These are phyloP conservation scores for Pseudodiploospora longispora DNA, from an alignment of 2,329 filamentous ascomycete species.

Conservation along the genomic window DNA sequence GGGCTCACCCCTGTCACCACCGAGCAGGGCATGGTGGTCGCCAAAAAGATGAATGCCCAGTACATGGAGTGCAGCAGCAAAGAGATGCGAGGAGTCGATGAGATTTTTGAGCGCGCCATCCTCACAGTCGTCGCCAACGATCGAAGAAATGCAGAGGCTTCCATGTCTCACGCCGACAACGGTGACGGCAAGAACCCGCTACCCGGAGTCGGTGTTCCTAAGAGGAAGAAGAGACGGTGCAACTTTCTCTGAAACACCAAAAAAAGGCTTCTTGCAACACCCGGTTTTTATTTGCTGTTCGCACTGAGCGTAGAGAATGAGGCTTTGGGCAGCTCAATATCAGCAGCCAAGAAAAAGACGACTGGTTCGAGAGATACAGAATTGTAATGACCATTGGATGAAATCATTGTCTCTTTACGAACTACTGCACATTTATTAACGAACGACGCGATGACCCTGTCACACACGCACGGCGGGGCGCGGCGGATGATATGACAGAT, in stretches of 20 bases:
- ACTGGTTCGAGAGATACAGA: constrained; percentile 21
- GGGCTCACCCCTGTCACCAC: constrained; percentile 89
- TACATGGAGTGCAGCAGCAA: constrained; percentile 99
- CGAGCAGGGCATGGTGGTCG: constrained; percentile 81
- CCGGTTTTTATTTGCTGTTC: too few species aligned
- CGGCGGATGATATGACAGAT: background rate
- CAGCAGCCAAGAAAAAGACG: too few species aligned
- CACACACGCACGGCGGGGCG: background rate
- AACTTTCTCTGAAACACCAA: constrained; percentile 56
- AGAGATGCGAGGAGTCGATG: constrained; percentile 91
- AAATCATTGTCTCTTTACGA: constrained; percentile 25
- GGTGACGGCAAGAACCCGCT: constrained; percentile 31
- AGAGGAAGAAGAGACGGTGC: constrained; percentile 81
- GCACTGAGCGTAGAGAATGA: too few species aligned
- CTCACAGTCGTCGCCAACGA: constrained; percentile 82
- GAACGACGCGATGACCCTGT: constrained; percentile 9
- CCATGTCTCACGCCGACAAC: constrained; percentile 31
- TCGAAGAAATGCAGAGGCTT: constrained; percentile 51
- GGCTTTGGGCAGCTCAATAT: too few species aligned
- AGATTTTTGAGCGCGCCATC: constrained; percentile 90
- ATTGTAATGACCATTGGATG: constrained; percentile 34
- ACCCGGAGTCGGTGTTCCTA: constrained; percentile 41
- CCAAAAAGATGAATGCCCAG: constrained; percentile 84
- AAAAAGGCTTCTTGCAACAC: constrained; percentile 6
- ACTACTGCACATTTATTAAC: constrained; percentile 20